phyloP scores from a whole-genome alignment of 306 rosid species.

The Cyamopsis tetragonoloba region DNA sequence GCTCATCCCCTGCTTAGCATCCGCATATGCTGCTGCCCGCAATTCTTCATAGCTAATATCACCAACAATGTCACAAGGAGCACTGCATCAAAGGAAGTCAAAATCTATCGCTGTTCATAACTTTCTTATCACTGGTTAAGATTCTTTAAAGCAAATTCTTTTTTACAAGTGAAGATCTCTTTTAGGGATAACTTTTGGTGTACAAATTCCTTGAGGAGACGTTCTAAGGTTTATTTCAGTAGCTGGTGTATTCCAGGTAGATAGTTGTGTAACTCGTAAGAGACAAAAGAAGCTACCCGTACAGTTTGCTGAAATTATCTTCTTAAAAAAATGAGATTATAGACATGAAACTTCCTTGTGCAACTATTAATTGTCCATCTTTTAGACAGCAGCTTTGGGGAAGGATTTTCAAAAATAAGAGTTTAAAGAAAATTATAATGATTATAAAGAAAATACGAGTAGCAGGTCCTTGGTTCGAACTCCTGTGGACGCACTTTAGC shows the following conservation, averaged over 20 bases:
- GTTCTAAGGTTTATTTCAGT: constrained; percentile 17
- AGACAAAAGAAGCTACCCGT: constrained; percentile 14
- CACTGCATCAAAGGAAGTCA: constrained; percentile 45
- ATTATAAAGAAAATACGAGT: no score
- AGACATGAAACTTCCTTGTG: background rate
- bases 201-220: background rate
- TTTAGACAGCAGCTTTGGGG: background rate
- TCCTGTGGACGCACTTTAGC: no score
- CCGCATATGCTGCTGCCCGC: constrained; percentile 81
- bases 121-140: background rate
- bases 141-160: background rate
- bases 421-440: background rate
- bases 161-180: constrained; percentile 20
- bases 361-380: constrained; percentile 2
- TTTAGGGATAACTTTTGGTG: background rate
- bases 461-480: no score
- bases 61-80: constrained; percentile 80
- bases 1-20: constrained; percentile 63
- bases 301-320: background rate
- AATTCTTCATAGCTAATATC: constrained; percentile 91
- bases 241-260: background rate
- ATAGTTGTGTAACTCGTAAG: background rate
- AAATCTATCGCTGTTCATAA: background rate
- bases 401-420: background rate
- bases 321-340: background rate